Percentiles rank a stretch among this genome's conserved stretches.
These are phyloP conservation scores for Euphorbia lathyris DNA, from an alignment of 345 rosid genomes.

Conservation along the genomic window DNA sequence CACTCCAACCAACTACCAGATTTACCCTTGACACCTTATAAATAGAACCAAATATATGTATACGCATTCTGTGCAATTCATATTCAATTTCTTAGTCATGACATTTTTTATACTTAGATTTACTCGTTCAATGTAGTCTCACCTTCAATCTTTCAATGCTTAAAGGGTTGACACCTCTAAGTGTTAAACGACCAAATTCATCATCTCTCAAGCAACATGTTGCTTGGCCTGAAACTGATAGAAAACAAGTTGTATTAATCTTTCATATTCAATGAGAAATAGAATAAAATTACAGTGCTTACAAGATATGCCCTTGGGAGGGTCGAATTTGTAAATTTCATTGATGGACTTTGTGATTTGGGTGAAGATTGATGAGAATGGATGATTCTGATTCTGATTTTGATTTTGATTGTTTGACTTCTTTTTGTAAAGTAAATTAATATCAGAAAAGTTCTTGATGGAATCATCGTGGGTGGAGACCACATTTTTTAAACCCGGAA, in stretches of 20 bases:
- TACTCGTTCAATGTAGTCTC: no score
- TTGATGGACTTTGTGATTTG: not conserved
- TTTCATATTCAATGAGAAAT: no score
- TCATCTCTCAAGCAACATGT: conserved; percentile 80
- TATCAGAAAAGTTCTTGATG: not conserved
- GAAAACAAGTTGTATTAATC: no score
- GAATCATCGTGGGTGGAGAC: conserved; percentile 53
- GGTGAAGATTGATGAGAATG: not conserved
- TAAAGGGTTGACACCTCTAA: conserved; percentile 86
- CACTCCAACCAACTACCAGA: no score
- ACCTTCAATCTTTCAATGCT: conserved; percentile 52
- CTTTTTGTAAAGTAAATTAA: not conserved
- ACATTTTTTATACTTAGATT: no score
- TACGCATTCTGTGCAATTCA: no score
- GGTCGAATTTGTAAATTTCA: conserved; percentile 17
- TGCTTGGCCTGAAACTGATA: not conserved
- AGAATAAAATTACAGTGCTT: no score
- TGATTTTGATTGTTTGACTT: no score
- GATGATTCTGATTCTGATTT: no score
- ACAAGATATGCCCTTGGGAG: not conserved
- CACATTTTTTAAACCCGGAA: conserved; percentile 55
- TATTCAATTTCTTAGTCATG: no score
- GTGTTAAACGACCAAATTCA: conserved; percentile 80
- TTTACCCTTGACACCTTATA: no score
- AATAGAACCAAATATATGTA: no score